phyloP scores from a whole-genome alignment of 345 rosid species.

The thale cress (Arabidopsis thaliana) region DNA sequence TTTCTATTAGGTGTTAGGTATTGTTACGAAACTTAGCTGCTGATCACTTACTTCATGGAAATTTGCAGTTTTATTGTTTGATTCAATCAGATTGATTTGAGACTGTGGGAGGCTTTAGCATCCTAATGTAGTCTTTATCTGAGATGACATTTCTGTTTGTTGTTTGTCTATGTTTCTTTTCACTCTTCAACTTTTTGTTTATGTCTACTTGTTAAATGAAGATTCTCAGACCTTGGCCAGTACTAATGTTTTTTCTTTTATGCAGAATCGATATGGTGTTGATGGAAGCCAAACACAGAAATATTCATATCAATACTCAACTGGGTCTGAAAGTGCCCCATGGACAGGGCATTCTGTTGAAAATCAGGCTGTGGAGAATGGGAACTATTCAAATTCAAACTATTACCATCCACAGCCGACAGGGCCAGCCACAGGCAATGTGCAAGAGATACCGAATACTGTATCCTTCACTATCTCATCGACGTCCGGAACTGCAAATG shows the following conservation, averaged over 20 bases:
- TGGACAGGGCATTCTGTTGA: conserved; percentile 67
- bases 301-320: conserved; percentile 55
- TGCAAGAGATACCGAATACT: conserved; percentile 57
- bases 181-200: background rate
- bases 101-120: conserved; percentile 15
- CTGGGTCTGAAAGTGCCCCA: conserved; percentile 54
- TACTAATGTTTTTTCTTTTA: conserved; percentile 13
- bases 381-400: conserved; percentile 52
- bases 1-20: background rate
- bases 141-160: conserved; percentile 27
- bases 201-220: background rate
- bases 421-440: conserved; percentile 50
- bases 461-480: conserved; percentile 64
- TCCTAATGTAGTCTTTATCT: conserved; percentile 16
- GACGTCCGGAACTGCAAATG: conserved; percentile 59
- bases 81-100: background rate
- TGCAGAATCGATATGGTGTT: conserved; percentile 63
- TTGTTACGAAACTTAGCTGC: conserved; percentile 7
- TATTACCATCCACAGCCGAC: conserved; percentile 63
- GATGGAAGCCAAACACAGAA: conserved; percentile 70
- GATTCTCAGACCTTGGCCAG: conserved; percentile 7
- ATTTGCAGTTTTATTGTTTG: conserved; percentile 4
- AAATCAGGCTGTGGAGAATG: conserved; percentile 61
- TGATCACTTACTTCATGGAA: background rate
- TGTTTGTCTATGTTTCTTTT: conserved; percentile 10